Evolutionary conservation across 148 eudicot species (phyloP).

Genomic region (Polygonum aviculare): DNA sequence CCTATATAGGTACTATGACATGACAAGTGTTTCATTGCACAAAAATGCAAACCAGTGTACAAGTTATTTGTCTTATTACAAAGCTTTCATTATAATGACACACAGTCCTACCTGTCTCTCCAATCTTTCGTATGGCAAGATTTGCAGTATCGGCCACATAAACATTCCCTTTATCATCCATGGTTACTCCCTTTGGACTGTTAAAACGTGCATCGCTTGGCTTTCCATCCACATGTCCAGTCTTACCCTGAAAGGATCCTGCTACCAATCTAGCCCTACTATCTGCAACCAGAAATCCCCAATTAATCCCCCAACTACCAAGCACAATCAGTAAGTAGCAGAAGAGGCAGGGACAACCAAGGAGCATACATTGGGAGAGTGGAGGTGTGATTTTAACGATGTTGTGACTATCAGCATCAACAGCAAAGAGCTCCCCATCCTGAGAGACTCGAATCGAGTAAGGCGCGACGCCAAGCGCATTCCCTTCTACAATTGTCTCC

Average conservation of each 20-base stretch:
- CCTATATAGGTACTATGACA: background rate
- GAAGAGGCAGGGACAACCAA: background rate
- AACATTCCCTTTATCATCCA: slow-evolving; percentile 94
- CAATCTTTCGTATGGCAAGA: slow-evolving; percentile 89
- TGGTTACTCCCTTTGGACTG: slow-evolving; percentile 84
- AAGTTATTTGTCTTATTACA: background rate
- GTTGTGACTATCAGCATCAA: slow-evolving; percentile 80
- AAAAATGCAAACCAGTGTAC: background rate
- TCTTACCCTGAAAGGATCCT: slow-evolving; percentile 94
- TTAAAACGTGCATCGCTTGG: slow-evolving; percentile 89
- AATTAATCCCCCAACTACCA: slow-evolving; percentile 5
- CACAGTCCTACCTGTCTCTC: slow-evolving; percentile 62
- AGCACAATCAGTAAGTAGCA: background rate
- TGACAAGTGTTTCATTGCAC: background rate
- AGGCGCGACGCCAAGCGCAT: slow-evolving; percentile 79
- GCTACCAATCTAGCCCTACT: slow-evolving; percentile 94
- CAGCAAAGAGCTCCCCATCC: slow-evolving; percentile 95
- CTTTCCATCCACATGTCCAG: slow-evolving; percentile 98
- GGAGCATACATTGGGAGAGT: slow-evolving; percentile 71
- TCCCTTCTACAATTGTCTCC: slow-evolving; percentile 90
- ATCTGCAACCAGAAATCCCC: slow-evolving; percentile 42
- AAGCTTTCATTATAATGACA: background rate
- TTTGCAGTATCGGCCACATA: slow-evolving; percentile 91
- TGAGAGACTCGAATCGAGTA: slow-evolving; percentile 70
- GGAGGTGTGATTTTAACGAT: slow-evolving; percentile 89